Percentiles rank a stretch among this genome's conserved stretches.
Conservation (phyloP, 2,329 filamentous ascomycete species). For the Paraconiothyrium brasiliense region DNA sequence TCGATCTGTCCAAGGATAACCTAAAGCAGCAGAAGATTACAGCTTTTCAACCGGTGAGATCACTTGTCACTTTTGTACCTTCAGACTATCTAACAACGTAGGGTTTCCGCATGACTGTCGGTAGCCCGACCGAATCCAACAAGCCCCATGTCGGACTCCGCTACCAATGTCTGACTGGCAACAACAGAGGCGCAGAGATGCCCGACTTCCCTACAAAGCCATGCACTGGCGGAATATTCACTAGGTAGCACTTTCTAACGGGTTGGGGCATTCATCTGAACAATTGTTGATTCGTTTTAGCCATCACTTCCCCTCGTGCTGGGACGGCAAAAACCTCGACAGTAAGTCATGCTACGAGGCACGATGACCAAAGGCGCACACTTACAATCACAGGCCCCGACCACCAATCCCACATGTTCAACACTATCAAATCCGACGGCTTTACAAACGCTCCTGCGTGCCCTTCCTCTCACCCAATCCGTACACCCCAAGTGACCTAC, state of each 20-base stretch:
- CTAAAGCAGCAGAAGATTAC: constrained; percentile 32
- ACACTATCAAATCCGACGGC: constrained; percentile 30
- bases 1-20: constrained; percentile 44
- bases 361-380: too few relatives aligned
- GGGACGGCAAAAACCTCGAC: constrained; percentile 59
- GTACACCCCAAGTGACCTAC: constrained; percentile 35
- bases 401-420: constrained; percentile 48
- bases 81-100: neutral
- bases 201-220: constrained; percentile 32
- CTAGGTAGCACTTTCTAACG: constrained; percentile 33
- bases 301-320: constrained; percentile 29
- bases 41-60: constrained; percentile 32
- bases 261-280: too few relatives aligned
- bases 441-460: constrained; percentile 35
- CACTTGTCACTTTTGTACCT: neutral
- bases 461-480: constrained; percentile 32
- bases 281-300: neutral
- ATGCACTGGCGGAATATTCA: constrained; percentile 38
- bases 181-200: constrained; percentile 31
- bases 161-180: constrained; percentile 33
- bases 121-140: constrained; percentile 39
- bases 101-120: constrained; percentile 43
- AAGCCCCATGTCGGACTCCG: constrained; percentile 31
- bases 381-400: constrained; percentile 37
- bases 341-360: too few relatives aligned